Conservation (phyloP, 2,329 filamentous ascomycete species). For the Diaporthe amygdali region DNA sequence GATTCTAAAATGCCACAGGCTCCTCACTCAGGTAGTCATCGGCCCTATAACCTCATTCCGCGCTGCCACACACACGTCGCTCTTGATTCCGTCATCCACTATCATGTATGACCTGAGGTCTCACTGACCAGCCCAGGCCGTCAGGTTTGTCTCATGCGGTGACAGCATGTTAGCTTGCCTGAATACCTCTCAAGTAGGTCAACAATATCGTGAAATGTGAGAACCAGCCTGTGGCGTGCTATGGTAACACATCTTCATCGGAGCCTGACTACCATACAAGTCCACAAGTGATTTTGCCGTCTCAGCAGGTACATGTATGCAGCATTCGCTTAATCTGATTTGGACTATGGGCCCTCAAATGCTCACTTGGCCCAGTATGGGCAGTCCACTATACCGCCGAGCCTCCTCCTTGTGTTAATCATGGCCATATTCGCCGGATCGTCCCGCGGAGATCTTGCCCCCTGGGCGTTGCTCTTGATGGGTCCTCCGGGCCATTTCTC, state of each 20-base stretch:
- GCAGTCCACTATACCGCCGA: background rate
- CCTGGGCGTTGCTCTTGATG: background rate
- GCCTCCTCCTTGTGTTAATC: conserved; percentile 3
- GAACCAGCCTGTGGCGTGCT: background rate
- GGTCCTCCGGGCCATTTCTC: background rate
- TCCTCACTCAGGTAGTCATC: background rate
- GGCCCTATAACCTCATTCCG: background rate
- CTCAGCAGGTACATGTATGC: background rate
- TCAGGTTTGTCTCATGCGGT: background rate
- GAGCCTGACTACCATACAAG: background rate
- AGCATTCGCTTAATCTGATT: background rate
- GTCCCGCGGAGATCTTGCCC: conserved; percentile 1
- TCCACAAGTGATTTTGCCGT: background rate
- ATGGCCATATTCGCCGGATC: background rate
- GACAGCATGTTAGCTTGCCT: background rate
- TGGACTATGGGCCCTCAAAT: background rate
- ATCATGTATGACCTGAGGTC: background rate
- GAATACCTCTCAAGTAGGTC: background rate
- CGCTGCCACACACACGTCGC: background rate
- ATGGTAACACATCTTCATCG: background rate
- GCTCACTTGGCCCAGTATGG: background rate
- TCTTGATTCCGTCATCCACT: background rate
- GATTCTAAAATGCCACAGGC: background rate
- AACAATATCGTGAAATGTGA: background rate
- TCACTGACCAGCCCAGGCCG: background rate